Evolutionary conservation across 2,329 filamentous ascomycete genomes (phyloP).

Genomic region (Xylariaceae sp.): DNA sequence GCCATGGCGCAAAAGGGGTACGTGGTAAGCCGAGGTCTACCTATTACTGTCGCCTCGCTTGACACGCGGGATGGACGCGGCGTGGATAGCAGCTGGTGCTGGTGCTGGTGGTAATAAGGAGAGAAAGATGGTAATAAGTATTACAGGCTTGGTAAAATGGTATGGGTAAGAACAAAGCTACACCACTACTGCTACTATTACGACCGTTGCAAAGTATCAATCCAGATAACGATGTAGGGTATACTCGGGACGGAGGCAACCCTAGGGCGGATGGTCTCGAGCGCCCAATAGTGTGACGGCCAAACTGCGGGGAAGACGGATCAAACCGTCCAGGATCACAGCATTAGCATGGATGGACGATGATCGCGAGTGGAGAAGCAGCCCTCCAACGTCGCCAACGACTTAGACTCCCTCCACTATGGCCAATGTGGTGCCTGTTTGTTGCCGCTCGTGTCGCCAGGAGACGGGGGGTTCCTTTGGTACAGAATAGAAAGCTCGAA

Average conservation of each 20-base stretch:
- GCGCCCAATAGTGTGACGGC: background rate
- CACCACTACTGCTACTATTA: background rate
- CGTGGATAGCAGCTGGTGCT: background rate
- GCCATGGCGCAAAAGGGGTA: conserved; percentile 40
- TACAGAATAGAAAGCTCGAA: background rate
- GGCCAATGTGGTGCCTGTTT: conserved; percentile 8
- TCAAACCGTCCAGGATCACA: conserved; percentile 11
- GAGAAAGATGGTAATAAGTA: background rate
- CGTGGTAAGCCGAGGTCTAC: conserved; percentile 1
- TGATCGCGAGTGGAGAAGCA: conserved; percentile 7
- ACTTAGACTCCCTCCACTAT: background rate
- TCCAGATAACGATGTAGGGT: background rate
- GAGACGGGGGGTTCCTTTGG: background rate
- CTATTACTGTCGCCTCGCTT: conserved; percentile 4
- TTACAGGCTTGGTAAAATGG: conserved; percentile 11
- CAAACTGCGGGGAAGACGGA: conserved; percentile 21
- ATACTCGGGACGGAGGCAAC: background rate
- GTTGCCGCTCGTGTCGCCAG: background rate
- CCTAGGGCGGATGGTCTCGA: conserved; percentile 13
- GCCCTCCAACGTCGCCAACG: background rate
- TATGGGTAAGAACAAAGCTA: background rate
- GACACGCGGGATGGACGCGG: background rate
- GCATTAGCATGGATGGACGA: conserved; percentile 14
- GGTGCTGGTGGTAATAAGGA: conserved; percentile 2
- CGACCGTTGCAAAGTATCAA: background rate